Conservation (phyloP, 2,329 filamentous ascomycete genomes). For the Cryoendolithus antarcticus region DNA sequence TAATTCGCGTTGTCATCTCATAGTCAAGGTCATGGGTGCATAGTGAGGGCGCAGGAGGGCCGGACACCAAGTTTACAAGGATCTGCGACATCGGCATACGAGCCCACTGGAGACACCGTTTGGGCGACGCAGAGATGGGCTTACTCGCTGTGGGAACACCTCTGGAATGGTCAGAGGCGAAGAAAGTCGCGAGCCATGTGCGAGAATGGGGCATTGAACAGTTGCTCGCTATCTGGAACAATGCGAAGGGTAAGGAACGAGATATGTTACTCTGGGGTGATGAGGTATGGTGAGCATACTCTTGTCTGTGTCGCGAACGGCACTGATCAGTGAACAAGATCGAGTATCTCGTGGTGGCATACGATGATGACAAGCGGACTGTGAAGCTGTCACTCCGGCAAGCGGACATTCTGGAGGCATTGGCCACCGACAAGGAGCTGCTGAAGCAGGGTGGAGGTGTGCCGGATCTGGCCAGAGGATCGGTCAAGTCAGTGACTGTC, state of each 20-base stretch:
- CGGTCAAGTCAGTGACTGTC: slow-evolving; percentile 13
- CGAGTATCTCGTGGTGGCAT: slow-evolving; percentile 88
- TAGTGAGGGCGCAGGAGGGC: no score
- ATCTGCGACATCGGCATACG: no score
- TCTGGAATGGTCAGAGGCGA: slow-evolving; percentile 88
- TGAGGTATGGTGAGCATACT: slow-evolving; percentile 51
- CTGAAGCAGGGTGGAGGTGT: slow-evolving; percentile 59
- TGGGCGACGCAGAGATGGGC: no score
- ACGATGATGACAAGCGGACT: slow-evolving; percentile 63
- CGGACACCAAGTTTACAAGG: no score
- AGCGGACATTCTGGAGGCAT: slow-evolving; percentile 78
- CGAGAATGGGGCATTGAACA: slow-evolving; percentile 97
- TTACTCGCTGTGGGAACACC: slow-evolving; percentile 68
- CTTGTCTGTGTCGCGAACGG: background rate
- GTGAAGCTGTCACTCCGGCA: slow-evolving; percentile 82
- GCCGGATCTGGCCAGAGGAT: slow-evolving; percentile 50
- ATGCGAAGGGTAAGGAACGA: slow-evolving; percentile 84
- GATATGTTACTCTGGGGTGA: slow-evolving; percentile 95
- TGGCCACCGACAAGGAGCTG: slow-evolving; percentile 71
- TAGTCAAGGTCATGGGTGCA: no score
- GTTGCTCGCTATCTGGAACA: slow-evolving; percentile 90
- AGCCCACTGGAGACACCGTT: slow-evolving; percentile 7
- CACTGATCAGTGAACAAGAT: slow-evolving; percentile 44
- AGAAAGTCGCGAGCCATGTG: slow-evolving; percentile 74
- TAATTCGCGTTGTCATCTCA: no score